Evolutionary conservation across 352 stramenopile genomes (phyloP), one percentile per base, ranked within the genome.

Genomic region (Pythium sp.): DNA sequence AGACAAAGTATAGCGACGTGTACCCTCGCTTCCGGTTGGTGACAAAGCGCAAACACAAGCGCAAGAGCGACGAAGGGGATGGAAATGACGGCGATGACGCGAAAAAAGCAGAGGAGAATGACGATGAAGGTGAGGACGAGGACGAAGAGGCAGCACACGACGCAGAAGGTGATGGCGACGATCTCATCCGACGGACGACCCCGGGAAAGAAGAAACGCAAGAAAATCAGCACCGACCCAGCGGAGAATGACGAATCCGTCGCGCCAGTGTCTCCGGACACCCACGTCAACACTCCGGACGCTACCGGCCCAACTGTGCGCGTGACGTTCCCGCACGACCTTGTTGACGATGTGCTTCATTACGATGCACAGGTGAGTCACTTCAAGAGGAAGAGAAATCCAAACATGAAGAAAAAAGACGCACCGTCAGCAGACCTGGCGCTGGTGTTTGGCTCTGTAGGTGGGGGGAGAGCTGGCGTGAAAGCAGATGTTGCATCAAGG

Each of bases 1-100:
- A 91, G 30, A 92, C 82, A 41, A 89, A 86, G 55, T 85, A 89
- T 58, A 72, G 58, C 9, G 79, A 89, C 49, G 79, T 91, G n/a
- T 70, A 71, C n/a, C 82, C 86, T 8, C 74, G 75, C 58, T 91
- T 94, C 46, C 79, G 74, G 5, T 59, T 80, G 9, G 66, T 91
- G 0, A 74, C 76, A 11, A 79, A 82, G 36, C 71, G 74, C 11
- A 76, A 61, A 38, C 69, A 80, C 62, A 80, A 76, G 30, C 74
- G 75, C 28, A 79, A 79, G 53, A 74, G 69, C 32, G 76, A 81
- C 32, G 72, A 62, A 14, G 32, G 49, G 22, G 77, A 83, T 41
- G 79, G 63, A 2, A 74, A 81, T 51, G 79, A 89, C 36, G 74
- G 62, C 15, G 78, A 81, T 12, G 77, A 86, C 8, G 36, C 26